Conservation (phyloP, 441 rosid species). For the Populus tomentosa region DNA sequence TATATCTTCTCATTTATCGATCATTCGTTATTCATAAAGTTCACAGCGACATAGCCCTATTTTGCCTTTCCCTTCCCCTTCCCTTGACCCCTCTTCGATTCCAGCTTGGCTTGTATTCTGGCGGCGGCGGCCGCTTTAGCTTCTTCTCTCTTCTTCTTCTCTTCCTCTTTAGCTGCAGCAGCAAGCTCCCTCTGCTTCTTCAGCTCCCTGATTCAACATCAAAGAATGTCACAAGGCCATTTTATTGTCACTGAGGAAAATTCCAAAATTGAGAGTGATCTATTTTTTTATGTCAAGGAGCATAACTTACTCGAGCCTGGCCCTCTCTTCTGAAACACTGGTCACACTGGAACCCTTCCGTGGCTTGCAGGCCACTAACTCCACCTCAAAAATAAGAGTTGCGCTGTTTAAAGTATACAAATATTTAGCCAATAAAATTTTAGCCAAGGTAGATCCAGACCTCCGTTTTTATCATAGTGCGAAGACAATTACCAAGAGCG, state of each 20-base stretch:
- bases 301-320: conserved; percentile 82
- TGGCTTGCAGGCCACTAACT: conserved; percentile 75
- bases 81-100: conserved; percentile 56
- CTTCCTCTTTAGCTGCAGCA: conserved; percentile 76
- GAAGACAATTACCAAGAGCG: neutral
- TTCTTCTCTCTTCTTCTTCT: conserved; percentile 86
- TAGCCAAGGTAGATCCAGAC: conserved; percentile 15
- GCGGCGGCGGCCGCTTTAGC: conserved; percentile 95
- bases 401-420: conserved; percentile 39
- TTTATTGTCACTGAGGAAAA: neutral
- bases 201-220: conserved; percentile 52
- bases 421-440: conserved; percentile 16
- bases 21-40: neutral
- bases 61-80: conserved; percentile 88
- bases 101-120: conserved; percentile 85
- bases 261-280: no score
- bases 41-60: conserved; percentile 9
- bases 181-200: conserved; percentile 90
- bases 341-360: conserved; percentile 66
- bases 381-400: conserved; percentile 86
- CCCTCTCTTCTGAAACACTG: conserved; percentile 78
- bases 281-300: neutral
- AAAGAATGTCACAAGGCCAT: neutral
- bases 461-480: no score
- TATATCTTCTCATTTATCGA: neutral